These are phyloP conservation scores for Fonsecaea pedrosoi DNA, from an alignment of 2,329 filamentous ascomycete genomes.

Conservation along the genomic window DNA sequence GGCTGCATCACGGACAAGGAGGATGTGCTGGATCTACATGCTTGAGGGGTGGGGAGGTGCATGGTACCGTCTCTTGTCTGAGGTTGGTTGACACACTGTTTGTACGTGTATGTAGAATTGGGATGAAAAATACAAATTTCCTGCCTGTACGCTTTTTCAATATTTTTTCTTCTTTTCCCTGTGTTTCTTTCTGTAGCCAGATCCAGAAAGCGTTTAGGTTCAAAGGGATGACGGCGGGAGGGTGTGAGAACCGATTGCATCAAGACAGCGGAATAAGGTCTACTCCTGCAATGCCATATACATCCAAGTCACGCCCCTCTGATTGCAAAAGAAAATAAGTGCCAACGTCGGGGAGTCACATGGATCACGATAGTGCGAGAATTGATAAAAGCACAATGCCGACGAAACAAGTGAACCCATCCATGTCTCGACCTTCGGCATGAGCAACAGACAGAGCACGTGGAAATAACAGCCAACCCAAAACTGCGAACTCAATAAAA, in stretches of 20 bases:
- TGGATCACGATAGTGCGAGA: slow-evolving; percentile 1
- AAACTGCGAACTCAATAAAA: slow-evolving; percentile 10
- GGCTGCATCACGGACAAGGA: slow-evolving; percentile 56
- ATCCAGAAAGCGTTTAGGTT: background rate
- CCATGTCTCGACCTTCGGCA: slow-evolving; percentile 9
- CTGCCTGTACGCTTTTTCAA: background rate
- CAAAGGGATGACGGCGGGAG: background rate
- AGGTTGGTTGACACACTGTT: too few species aligned
- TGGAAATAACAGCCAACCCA: background rate
- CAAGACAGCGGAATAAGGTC: background rate
- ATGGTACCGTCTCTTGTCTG: too few species aligned
- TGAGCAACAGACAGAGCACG: slow-evolving; percentile 6
- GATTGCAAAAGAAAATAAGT: background rate
- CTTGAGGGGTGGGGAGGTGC: slow-evolving; percentile 4
- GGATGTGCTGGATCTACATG: slow-evolving; percentile 28
- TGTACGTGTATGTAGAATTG: too few species aligned
- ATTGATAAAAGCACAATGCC: background rate
- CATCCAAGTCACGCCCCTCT: background rate
- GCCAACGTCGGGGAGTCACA: background rate
- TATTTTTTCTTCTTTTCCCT: background rate
- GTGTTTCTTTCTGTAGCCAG: slow-evolving; percentile 14
- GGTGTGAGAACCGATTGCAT: background rate
- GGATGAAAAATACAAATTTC: background rate
- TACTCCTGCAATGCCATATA: slow-evolving; percentile 8
- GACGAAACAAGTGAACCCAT: slow-evolving; percentile 17